Evolutionary conservation across 177 flowering plant species (phyloP).

Genomic region (Vitis hybrid): DNA sequence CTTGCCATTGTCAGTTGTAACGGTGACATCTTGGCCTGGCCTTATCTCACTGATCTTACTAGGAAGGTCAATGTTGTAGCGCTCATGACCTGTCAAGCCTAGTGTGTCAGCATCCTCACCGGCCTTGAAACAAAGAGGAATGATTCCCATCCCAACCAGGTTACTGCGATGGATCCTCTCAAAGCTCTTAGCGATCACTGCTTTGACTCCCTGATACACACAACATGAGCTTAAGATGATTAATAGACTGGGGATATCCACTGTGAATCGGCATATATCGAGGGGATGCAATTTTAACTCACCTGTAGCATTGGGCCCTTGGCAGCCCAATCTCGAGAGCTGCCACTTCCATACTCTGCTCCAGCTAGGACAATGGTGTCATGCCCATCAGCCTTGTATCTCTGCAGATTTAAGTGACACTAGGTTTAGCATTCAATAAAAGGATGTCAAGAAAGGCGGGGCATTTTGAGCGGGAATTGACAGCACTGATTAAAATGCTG

Average conservation of each 20-base stretch:
- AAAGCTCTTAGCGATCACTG: slow-evolving; percentile 71
- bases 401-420: slow-evolving; percentile 30
- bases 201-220: slow-evolving; percentile 57
- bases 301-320: slow-evolving; percentile 88
- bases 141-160: slow-evolving; percentile 69
- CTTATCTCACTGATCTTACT: slow-evolving; percentile 40
- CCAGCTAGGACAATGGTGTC: slow-evolving; percentile 78
- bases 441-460: not conserved
- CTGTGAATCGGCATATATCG: too few species aligned
- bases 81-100: slow-evolving; percentile 62
- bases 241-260: not conserved
- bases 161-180: slow-evolving; percentile 77
- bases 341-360: slow-evolving; percentile 90
- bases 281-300: slow-evolving; percentile 10
- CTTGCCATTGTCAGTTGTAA: slow-evolving; percentile 57
- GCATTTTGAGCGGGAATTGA: too few species aligned
- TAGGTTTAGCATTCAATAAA: not conserved
- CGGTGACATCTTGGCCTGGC: slow-evolving; percentile 69
- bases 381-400: slow-evolving; percentile 60
- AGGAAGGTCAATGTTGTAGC: slow-evolving; percentile 62
- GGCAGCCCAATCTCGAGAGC: slow-evolving; percentile 93
- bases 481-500: too few species aligned
- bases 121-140: slow-evolving; percentile 70
- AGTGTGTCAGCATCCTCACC: slow-evolving; percentile 71
- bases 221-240: not conserved